phyloP scores from a whole-genome alignment of 306 rosid genomes.

The Styphnolobium japonicum region DNA sequence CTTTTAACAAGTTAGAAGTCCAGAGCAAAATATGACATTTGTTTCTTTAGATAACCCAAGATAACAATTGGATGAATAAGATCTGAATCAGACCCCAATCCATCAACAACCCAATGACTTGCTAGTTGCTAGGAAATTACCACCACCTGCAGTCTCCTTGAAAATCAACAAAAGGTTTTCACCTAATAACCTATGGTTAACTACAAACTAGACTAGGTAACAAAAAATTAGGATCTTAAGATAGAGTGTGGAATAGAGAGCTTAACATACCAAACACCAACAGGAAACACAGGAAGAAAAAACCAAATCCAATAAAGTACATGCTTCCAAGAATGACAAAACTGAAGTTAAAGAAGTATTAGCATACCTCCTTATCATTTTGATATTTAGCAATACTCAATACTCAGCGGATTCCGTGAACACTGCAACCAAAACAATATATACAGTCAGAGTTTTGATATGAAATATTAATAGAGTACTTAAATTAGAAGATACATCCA shows the following conservation, averaged over 20 bases:
- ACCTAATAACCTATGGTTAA: neutral
- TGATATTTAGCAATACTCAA: conserved; percentile 91
- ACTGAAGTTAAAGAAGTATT: conserved; percentile 6
- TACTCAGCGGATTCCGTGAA: conserved; percentile 85
- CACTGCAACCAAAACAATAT: conserved; percentile 71
- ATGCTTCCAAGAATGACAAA: conserved; percentile 15
- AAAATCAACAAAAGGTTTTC: neutral
- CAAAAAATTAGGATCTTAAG: neutral
- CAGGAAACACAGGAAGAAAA: neutral
- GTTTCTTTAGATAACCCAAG: neutral
- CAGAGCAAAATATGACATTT: neutral
- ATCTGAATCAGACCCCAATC: neutral
- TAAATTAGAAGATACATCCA: conserved; percentile 73
- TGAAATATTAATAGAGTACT: neutral
- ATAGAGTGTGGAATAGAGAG: neutral
- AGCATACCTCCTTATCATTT: conserved; percentile 93
- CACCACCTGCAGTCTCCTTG: neutral
- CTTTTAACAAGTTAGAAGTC: neutral
- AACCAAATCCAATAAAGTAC: neutral
- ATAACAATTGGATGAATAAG: neutral
- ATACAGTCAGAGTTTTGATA: conserved; percentile 25
- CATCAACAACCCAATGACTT: neutral
- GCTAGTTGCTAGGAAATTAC: neutral
- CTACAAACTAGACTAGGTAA: neutral
- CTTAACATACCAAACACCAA: neutral